Evolutionary conservation across 2,329 filamentous ascomycete species (phyloP), one percentile per base, ranked within the genome.

Genomic region (Alternaria tenuissima): DNA sequence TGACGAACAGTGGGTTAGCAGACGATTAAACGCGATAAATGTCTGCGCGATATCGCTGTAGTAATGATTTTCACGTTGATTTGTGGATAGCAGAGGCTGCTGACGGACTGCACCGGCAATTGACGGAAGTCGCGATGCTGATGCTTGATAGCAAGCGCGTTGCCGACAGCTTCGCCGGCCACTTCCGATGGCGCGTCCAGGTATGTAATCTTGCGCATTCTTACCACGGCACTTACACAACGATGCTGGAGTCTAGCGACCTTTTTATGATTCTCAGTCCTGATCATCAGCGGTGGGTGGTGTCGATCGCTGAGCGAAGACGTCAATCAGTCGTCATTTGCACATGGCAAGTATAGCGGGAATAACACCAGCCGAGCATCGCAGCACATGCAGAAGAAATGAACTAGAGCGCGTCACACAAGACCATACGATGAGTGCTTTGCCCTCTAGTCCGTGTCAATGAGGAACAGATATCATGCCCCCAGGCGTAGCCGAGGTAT

Each of bases 71-170:
- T 16, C 42, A 55, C 28, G 32, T 51, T 42, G 51, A 49, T 46
- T 16, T 16, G 52, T 57, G 69, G 66, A 69, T 70, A 62, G 16
- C 52, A 60, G 34, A 59, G 72, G 70, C 28, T 72, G 67, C 42
- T 52, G 65, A 26, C 67, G 71, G 67, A 44, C 57, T 59, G 46
- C 54, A n/a, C 34, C 64, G 72, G 72, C 62, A 68, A 75, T 24
- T 61, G 57, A 64, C 68, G 73, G 71, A 65, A 64, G 42, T 63
- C 51, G 61, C 34, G 66, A 73, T 69, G 66, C 59, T 64, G 49
- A 54, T 59, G 57, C 59, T 53, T 53, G 63, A 64, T 59, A 56
- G 32, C 39, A 44, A 56, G 11, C 26, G 18, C 39, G 36, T 55
- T 30, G 18, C 47, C 56, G 62, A 52, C 9, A 28, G 55, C 53